Evolutionary conservation across 768 basidiomycete genomes (phyloP).

Genomic region (Lactifluus volemus): DNA sequence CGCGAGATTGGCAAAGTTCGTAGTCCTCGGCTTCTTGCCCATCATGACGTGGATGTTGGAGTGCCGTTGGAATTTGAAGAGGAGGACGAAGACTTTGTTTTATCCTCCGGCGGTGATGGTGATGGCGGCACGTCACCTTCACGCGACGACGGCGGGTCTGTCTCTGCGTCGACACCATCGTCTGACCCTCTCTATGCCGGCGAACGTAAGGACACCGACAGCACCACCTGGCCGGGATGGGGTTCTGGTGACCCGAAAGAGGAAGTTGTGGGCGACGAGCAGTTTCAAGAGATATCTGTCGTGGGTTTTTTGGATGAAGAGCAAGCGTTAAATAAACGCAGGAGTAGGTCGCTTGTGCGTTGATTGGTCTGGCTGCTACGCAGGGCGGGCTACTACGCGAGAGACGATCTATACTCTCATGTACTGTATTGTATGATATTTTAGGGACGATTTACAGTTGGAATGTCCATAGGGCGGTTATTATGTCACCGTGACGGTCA

Average conservation of each 20-base stretch:
- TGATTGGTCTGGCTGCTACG: not conserved
- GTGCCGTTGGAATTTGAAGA: slow-evolving; percentile 57
- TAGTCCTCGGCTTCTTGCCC: slow-evolving; percentile 32
- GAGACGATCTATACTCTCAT: not conserved
- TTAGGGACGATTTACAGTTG: not conserved
- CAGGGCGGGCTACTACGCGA: not conserved
- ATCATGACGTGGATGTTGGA: slow-evolving; percentile 23
- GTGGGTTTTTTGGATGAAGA: slow-evolving; percentile 31
- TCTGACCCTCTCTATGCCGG: slow-evolving; percentile 26
- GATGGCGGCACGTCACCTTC: slow-evolving; percentile 22
- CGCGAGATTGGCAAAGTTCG: slow-evolving; percentile 47
- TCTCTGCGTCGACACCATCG: slow-evolving; percentile 34
- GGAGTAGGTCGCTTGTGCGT: slow-evolving; percentile 2
- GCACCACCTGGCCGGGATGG: slow-evolving; percentile 25
- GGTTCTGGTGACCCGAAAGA: slow-evolving; percentile 25
- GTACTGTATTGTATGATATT: not conserved
- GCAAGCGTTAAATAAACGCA: slow-evolving; percentile 20
- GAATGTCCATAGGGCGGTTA: not conserved
- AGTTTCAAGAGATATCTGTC: slow-evolving; percentile 30
- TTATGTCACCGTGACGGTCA: no score
- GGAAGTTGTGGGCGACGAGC: slow-evolving; percentile 30
- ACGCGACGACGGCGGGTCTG: slow-evolving; percentile 25
- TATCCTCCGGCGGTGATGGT: slow-evolving; percentile 12
- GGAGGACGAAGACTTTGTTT: slow-evolving; percentile 54
- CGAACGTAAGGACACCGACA: slow-evolving; percentile 21